Base-by-base conservation (phyloP, 208 protist species). In the Lotmaria passim region DNA sequence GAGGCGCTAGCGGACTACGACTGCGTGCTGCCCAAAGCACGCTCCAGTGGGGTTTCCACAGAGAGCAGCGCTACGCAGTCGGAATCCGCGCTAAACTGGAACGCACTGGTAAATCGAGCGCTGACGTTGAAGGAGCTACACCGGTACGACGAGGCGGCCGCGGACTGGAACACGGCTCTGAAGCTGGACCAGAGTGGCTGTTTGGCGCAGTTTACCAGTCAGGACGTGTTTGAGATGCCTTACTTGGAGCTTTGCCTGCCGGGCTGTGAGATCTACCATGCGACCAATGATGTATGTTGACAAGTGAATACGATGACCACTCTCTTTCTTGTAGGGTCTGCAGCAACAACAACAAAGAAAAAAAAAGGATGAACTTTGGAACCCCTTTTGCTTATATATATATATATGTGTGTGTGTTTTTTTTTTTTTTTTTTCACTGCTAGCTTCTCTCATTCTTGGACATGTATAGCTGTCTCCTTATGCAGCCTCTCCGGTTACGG, bases 151-250 rank as follows among this genome's bases (percentile, higher is more conserved):
- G 87, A 82, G 19, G 87, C 93, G 6, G 86, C 95, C 3, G 65
- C 69, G n/a, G 95, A 98, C 67, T 97, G 95, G 80, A 71, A 96
- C 55, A 82, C 61, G 33, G 92, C 91, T 1, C 74, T 79, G 30
- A 28, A 71, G 23, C 52, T 93, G 7, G 80, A 96, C 57, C 44
- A 52, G 3, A 78, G 65, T 36, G 85, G 87, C 1, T 67, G 77
- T 7, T 66, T 88, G 6, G 28, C 79, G 3, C 21, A 74, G 28
- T 74, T 96, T 10, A 79, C 80, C n/a, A 87, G 75, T 7, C 70
- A 84, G 6, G 80, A 85, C 75, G 70, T 96, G 15, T 89, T 82
- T 55, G 75, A 85, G 19, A 55, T 87, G 34, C 69, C 80, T 19
- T 91, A 81, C 60, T 41, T 96, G 47, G 75, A 90, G 15, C 64